Conservation (phyloP, 192 early-diverging fungal species). For the Coemansia sp. region DNA sequence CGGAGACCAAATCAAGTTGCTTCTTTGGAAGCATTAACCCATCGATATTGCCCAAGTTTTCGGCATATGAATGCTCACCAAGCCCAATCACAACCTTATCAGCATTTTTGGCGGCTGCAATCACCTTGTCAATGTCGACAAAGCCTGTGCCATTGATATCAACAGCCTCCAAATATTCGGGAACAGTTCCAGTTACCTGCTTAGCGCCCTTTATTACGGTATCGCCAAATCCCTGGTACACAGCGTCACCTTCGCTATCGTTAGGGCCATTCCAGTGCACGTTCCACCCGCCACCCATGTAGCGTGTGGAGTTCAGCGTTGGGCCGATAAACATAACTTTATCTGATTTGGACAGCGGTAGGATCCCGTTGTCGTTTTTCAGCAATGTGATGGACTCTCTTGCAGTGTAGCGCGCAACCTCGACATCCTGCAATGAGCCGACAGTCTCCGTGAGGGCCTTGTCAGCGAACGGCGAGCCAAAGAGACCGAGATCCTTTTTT, state of each 20-base stretch:
- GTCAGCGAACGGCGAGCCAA: constrained; percentile 50
- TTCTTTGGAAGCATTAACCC: constrained; percentile 47
- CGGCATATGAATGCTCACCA: constrained; percentile 62
- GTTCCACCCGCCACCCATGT: constrained; percentile 62
- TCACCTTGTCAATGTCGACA: constrained; percentile 45
- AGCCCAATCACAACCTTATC: constrained; percentile 58
- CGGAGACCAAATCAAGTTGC: constrained; percentile 49
- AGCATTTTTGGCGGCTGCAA: constrained; percentile 33
- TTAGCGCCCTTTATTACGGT: constrained; percentile 32
- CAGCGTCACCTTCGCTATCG: constrained; percentile 42
- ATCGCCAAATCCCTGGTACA: constrained; percentile 45
- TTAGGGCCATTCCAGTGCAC: constrained; percentile 61
- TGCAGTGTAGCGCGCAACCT: constrained; percentile 53
- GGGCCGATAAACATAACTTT: constrained; percentile 60
- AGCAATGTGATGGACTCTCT: constrained; percentile 61
- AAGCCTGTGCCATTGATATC: constrained; percentile 53
- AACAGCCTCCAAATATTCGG: constrained; percentile 41
- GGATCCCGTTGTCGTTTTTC: constrained; percentile 52
- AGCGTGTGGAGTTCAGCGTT: constrained; percentile 56
- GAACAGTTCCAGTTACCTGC: constrained; percentile 17
- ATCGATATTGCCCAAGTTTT: constrained; percentile 58
- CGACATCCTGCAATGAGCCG: constrained; percentile 53
- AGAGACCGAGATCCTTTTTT: constrained; percentile 66
- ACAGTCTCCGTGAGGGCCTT: constrained; percentile 39
- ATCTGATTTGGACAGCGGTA: constrained; percentile 51